Base-by-base conservation (phyloP, 1,139 yeast genomes). In the Kurtzmaniella quercitrusa region DNA sequence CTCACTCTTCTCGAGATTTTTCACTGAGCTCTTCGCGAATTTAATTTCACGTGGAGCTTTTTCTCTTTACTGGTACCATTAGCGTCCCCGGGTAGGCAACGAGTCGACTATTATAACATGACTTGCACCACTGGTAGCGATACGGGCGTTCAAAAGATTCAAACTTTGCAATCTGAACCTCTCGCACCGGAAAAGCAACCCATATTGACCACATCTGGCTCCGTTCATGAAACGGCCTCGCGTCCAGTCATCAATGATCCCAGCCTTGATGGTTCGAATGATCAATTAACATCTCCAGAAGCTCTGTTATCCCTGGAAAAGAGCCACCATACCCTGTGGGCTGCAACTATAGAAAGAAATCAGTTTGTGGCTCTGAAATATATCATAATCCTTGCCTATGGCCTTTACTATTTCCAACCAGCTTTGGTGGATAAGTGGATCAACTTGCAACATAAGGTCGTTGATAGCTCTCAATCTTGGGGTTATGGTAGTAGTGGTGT, bases 371-470 rank as follows among this genome's bases (percentile, higher is more conserved):
- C 71, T 23, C 61, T 74, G 15, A 52, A 69, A 36, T 48, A 56
- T 36, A 46, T 71, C 12, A 54, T 72, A 40, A 42, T 58, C 9
- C 45, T 52, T 11, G 52, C 72, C 41, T 65, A 65, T 49, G 47
- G 56, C 26, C 40, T 57, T 21, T 68, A 68, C 47, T 34, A 34
- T n/a, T 34, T 34, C 15, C 16, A 17, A 5, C 37, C 37, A n/a
- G 15, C 21, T 6, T 18, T 30, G 34, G 34, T 30, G 18, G 46
- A 55, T 38, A 77, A 78, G 55, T 80, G 80, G 52, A 58, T 76
- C 42, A 64, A 61, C 37, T 60, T 82, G 44, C 85, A 77, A 50
- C 71, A 81, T 54, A 51, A 57, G 41, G 58, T 59, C 36, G 71
- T 68, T 4, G 14, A 17, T 2, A 21, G 22, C 12, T 12, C 28